Percentiles rank a stretch among this genome's conserved stretches.
These are phyloP conservation scores for Rhinocladiella similis DNA, from an alignment of 2,329 filamentous ascomycete genomes.

Conservation along the genomic window DNA sequence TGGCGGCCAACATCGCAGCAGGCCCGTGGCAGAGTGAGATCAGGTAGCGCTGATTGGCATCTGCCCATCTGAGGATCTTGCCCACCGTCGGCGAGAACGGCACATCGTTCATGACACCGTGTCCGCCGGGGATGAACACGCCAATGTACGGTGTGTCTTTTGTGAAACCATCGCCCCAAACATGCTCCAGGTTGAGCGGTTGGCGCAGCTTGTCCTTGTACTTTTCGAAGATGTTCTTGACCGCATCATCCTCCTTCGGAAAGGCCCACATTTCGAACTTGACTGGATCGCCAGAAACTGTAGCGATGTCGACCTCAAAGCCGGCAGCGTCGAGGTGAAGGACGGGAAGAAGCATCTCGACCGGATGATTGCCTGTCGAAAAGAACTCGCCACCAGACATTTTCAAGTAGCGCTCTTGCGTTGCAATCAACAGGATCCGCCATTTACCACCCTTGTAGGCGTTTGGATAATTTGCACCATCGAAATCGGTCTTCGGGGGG, in stretches of 20 bases:
- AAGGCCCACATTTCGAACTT: constrained; percentile 21
- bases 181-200: constrained; percentile 9
- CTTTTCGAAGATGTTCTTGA: constrained; percentile 16
- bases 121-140: constrained; percentile 15
- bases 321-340: constrained; percentile 18
- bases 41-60: constrained; percentile 15
- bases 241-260: constrained; percentile 16
- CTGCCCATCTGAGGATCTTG: constrained; percentile 13
- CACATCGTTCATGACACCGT: constrained; percentile 13
- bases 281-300: constrained; percentile 15
- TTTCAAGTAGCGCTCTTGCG: constrained; percentile 14
- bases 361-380: constrained; percentile 17
- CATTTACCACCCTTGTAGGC: constrained; percentile 16
- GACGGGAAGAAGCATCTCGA: constrained; percentile 22
- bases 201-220: constrained; percentile 17
- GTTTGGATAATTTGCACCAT: constrained; percentile 16
- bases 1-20: constrained; percentile 12
- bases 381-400: constrained; percentile 17
- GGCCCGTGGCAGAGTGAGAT: constrained; percentile 19
- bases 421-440: constrained; percentile 19
- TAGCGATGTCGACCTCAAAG: constrained; percentile 18
- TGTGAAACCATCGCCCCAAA: constrained; percentile 16
- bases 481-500: constrained; percentile 17
- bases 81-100: constrained; percentile 14
- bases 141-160: constrained; percentile 15